Conservation (phyloP, 2,329 filamentous ascomycete species). For the Neurospora sp. region DNA sequence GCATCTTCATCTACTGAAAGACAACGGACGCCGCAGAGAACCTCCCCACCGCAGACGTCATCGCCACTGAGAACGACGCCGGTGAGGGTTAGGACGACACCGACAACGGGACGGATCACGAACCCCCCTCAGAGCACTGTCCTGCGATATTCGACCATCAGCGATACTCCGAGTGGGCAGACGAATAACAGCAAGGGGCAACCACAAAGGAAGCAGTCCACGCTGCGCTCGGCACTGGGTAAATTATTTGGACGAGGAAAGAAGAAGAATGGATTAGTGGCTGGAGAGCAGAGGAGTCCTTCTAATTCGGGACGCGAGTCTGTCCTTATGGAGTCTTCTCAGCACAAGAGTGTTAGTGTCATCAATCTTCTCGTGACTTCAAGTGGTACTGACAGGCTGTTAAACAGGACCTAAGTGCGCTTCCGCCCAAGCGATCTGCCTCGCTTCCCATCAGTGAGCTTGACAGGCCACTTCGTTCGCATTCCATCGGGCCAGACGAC, state of each 20-base stretch:
- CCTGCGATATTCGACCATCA: constrained; percentile 36
- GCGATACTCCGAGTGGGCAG: constrained; percentile 27
- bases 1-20: constrained; percentile 11
- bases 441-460: constrained; percentile 52
- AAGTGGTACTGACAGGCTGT: constrained; percentile 1
- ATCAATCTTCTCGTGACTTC: background rate
- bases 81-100: constrained; percentile 7
- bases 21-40: constrained; percentile 4
- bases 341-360: constrained; percentile 41
- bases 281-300: constrained; percentile 22
- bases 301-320: constrained; percentile 20
- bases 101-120: constrained; percentile 19
- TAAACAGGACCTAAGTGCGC: constrained; percentile 29
- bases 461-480: constrained; percentile 49
- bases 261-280: constrained; percentile 30
- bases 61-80: constrained; percentile 12
- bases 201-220: constrained; percentile 47
- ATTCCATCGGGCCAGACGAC: constrained; percentile 48
- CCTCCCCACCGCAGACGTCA: constrained; percentile 10
- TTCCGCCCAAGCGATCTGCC: constrained; percentile 42
- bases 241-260: constrained; percentile 49
- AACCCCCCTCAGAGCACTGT: constrained; percentile 28
- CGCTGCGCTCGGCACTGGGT: constrained; percentile 43
- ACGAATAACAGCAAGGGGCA: constrained; percentile 23
- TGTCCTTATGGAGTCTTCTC: constrained; percentile 20